Evolutionary conservation across 2,329 filamentous ascomycete genomes (phyloP), one percentile per base, ranked within the genome.

Genomic region (Tolypocladium amazonense): DNA sequence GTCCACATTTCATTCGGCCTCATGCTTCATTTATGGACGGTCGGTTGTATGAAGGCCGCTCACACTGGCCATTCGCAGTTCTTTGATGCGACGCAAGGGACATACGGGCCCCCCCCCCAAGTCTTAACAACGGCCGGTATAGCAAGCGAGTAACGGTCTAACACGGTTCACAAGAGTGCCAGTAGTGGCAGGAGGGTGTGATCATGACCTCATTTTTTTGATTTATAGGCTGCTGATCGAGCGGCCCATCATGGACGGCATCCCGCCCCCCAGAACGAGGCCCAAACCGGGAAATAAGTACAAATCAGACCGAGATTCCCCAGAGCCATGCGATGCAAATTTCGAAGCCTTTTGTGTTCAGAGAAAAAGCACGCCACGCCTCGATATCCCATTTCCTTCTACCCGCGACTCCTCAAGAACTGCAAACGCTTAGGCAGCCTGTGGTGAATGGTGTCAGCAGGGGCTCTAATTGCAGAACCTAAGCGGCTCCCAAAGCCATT

Each of bases 121-220:
- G 11, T 33, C 18, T 14, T 18, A 30, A 30, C 20, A 4, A 15
- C 1, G 25, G 47, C 47, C 23, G 56, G 41, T 39, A 58, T 38
- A 39, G 58, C n/a, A 5, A 33, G 55, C 52, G 39, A 55, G 20
- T 30, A 55, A 58, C 35, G 4, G 57, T 35, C 30, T 47, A 50
- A n/a, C 47, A n/a, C 38, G 33, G 45, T 52, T 58, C 57, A 39
- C 52, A 39, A 38, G 43, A 39, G 18, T 20, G 9, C 15, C 20
- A 7, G 23, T 15, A 12, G 50, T 54, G 50, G 50, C 50, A 54
- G 47, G 23, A 54, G 30, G 30, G 11, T 60, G 68, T 70, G 67
- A 71, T 73, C 71, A 71, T 73, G 72, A 71, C 72, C 72, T 74
- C 72, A 67, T 73, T 73, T 72, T 70, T 70, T 67, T 65, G 61